Evolutionary conservation across 2,329 filamentous ascomycete genomes (phyloP), one percentile per base, ranked within the genome.

Genomic region (Lachnellula occidentalis): DNA sequence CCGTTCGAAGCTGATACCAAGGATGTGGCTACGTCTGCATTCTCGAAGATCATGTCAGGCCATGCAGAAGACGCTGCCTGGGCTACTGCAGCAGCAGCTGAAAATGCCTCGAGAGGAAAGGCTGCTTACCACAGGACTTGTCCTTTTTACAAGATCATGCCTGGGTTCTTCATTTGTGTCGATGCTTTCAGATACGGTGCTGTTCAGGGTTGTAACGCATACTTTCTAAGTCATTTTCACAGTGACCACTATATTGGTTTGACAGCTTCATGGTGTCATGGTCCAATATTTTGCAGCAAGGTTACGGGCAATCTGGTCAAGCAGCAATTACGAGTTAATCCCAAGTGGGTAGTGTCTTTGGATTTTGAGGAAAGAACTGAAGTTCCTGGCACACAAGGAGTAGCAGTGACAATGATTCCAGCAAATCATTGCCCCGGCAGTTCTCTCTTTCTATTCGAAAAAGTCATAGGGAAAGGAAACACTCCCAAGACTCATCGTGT

Each of bases 71-170:
- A 95, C 68, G 79, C 84, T 1, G 94, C 94, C 1, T 99, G 94
- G 94, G 85, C 87, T 1, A 83, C 82, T 36, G 94, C 94, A 12
- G 91, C 92, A 0, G 88, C 90, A 1, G 79, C 87, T 1, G 91
- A 96, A 68, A 75, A 81, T 27, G 81, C 87, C 1, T 85, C 91
- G 2, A 81, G 90, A 41, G 92, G 94, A 21, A 94, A 90, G 67
- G 89, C 88, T 17, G 87, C 92, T 0, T 94, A 92, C 65, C 82
- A 92, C 66, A 83, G 94, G 48, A 96, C 90, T 0, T 99, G 94
- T 67, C 94, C 94, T 0, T 99, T 99, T 66, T 99, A 99, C 76
- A 99, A 99, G 71, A 96, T 97, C 60, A 86, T 99, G 73, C 92
- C 92, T 0, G 91, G 90, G 0, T 87, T 96, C 65, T 90, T 81